Evolutionary conservation across 257 asterid species (phyloP).

Genomic region (Pogostemon cablin): DNA sequence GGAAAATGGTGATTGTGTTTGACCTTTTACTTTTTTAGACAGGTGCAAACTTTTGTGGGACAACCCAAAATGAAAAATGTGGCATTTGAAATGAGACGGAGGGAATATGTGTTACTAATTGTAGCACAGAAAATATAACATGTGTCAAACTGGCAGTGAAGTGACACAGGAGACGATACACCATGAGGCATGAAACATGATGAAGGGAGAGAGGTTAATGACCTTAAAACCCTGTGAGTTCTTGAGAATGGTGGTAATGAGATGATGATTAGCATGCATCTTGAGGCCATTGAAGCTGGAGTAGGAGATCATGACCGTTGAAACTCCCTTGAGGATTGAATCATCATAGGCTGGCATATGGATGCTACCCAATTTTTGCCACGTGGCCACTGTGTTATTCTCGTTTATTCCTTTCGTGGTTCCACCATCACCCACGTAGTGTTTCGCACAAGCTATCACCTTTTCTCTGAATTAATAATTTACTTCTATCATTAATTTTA

Average conservation of each 20-base stretch:
- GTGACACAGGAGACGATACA: too few relatives aligned
- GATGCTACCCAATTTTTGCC: constrained; percentile 39
- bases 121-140: too few relatives aligned
- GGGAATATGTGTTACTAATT: too few relatives aligned
- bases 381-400: constrained; percentile 43
- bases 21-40: too few relatives aligned
- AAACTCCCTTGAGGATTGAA: constrained; percentile 51
- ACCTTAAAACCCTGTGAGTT: constrained; percentile 40
- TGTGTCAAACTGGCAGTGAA: too few relatives aligned
- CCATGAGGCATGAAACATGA: too few relatives aligned
- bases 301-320: constrained; percentile 54
- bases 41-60: too few relatives aligned
- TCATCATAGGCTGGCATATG: constrained; percentile 51
- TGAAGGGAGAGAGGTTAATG: not conserved
- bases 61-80: too few relatives aligned
- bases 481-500: too few relatives aligned
- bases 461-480: constrained; percentile 31
- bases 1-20: too few relatives aligned
- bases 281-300: constrained; percentile 52
- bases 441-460: constrained; percentile 50
- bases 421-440: constrained; percentile 58
- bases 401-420: constrained; percentile 49
- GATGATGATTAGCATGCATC: constrained; percentile 53
- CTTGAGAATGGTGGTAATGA: constrained; percentile 50
- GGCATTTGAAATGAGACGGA: too few relatives aligned